Evolutionary conservation across 306 rosid genomes (phyloP).

Genomic region (Cicer bijugum): DNA sequence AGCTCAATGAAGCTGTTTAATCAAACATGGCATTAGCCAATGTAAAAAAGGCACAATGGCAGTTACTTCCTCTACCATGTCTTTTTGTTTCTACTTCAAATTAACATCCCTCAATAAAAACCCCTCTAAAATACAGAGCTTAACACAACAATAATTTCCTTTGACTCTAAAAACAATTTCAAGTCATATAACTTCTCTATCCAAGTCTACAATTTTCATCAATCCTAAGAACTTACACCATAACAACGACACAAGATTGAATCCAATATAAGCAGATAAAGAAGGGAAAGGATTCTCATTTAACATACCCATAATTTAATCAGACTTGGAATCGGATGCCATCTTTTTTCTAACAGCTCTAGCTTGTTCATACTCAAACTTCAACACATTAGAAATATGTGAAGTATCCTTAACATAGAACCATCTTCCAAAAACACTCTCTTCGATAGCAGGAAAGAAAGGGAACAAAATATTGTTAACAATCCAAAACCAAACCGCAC

Average conservation of each 20-base stretch:
- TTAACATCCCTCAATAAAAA: background rate
- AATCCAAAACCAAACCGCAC: conserved; percentile 81
- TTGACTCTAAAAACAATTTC: background rate
- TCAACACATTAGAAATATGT: conserved; percentile 75
- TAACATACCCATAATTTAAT: conserved; percentile 40
- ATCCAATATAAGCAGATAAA: background rate
- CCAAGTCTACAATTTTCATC: background rate
- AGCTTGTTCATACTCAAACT: conserved; percentile 90
- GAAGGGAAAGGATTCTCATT: background rate
- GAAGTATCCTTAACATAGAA: conserved; percentile 86
- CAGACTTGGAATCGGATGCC: conserved; percentile 49
- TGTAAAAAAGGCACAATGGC: background rate
- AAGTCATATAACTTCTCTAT: background rate
- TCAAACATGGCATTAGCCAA: background rate
- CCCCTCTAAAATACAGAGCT: background rate
- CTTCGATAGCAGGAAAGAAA: conserved; percentile 73
- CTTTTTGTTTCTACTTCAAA: background rate
- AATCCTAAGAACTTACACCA: conserved; percentile 27
- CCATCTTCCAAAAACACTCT: conserved; percentile 69
- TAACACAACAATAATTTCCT: background rate
- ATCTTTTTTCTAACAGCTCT: conserved; percentile 62
- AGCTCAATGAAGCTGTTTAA: too few species aligned
- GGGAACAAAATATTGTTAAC: conserved; percentile 55
- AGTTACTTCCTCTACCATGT: conserved; percentile 9
- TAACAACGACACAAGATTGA: background rate